Base-by-base conservation (phyloP, 306 rosid species). In the Vigna hirtella region DNA sequence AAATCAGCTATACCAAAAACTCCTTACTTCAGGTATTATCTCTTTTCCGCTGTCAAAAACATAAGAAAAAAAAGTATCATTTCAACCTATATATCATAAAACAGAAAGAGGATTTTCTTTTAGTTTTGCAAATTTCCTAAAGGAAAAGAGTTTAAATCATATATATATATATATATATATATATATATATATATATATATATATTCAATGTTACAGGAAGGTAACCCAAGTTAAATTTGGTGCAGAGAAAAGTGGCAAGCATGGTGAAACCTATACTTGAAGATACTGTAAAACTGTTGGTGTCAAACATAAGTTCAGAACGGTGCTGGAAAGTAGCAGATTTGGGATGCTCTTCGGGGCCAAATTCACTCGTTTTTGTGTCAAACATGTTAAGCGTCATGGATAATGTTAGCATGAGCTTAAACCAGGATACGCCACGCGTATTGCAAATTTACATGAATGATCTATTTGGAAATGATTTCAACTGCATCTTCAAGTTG, bases 381-480 rank as follows among this genome's bases (percentile, higher is more conserved):
- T 34, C 13, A 14, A n/a, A 36, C 17, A 63, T 63, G 48, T 8
- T 63, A 8, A 63, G 71, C 26, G 55, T 7, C 3, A 24, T 87
- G 13, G 47, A 73, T 4, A 51, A 34, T 0, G 28, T 28, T 0
- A 74, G 64, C 36, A 6, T 1, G 0, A 52, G 63, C 50, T 75
- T 66, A 4, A 15, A 45, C 10, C 73, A 51, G 20, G 2, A 1
- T 0, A 17, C 36, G 4, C 17, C 79, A 34, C 73, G 81, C 0
- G 10, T 38, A 14, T 61, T 85, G 12, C 92, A 85, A 76, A 66
- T 82, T 1, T 85, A 83, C 30, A 62, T 88, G 1, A 90, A 90
- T 15, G 90, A 88, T 71, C 82, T 90, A 16, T 88, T 80, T 0
- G 74, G 28, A 12, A 90, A 88, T 17, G 95, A 90, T 69, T 90